Base-by-base conservation (phyloP, 148 eudicot species). In the Vaccinium vitisidaea region DNA sequence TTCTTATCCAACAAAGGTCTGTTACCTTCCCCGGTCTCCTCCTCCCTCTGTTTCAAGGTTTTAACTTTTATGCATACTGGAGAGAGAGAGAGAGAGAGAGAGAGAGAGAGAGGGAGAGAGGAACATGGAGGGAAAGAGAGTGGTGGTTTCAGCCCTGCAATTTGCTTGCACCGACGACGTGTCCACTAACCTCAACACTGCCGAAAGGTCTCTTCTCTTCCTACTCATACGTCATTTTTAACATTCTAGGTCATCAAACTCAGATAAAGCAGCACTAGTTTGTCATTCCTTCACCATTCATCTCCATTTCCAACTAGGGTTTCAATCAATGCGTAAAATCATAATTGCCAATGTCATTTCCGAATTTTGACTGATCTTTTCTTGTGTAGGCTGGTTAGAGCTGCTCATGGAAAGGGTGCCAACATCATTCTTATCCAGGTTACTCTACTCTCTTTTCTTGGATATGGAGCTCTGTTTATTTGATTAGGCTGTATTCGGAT, bases 351-450 rank as follows among this genome's bases (percentile, higher is more conserved):
- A 12, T 25, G 6, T 23, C 30, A 5, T 13, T 23, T 77, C 54
- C 79, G 1, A 75, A 19, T 49, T 76, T 6, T n/a, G 13, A 69
- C 43, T 75, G n/a, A 15, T 21, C 30, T 53, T 71, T 27, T 75
- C 50, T 19, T 3, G 56, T 85, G 89, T 93, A 97, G 99, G 92
- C 93, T 93, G 84, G 95, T 91, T 88, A 89, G 95, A 89, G 92
- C 89, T 88, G 93, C 95, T 82, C 95, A 92, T 87, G 86, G 74
- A 56, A 89, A 92, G 85, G 95, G 94, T 74, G 95, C 94, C 61
- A 93, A 91, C 84, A 93, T 93, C 70, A 88, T 93, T 83, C 98
- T 97, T 54, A 93, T 97, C 65, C 99, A 95, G 98, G 98, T 97
- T 13, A 53, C 25, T 83, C 3, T 25, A 32, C 46, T 80, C 52